Evolutionary conservation across 352 stramenopile genomes (phyloP), one percentile per base, ranked within the genome.

Genomic region (Globisporangium polare): DNA sequence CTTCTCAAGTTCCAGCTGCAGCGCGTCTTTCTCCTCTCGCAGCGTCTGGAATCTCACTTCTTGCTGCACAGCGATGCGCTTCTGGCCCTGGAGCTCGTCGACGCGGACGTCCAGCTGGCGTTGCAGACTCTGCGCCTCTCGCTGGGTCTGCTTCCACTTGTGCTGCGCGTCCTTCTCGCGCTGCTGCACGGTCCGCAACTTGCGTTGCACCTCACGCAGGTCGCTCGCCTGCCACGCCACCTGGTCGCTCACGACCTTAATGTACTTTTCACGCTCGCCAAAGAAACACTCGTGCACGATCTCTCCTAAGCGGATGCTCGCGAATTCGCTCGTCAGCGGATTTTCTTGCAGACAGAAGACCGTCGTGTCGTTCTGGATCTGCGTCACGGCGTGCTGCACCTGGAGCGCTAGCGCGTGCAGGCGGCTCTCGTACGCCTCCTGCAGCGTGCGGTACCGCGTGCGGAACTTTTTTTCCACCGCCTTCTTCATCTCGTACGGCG

Each of bases 231-330:
- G 80, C 80, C 77, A 90, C 45, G 81, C 83, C 37, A 87, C 72
- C 59, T 91, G 80, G 46, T 89, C 79, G 51, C 69, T 84, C 68
- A 91, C 73, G 10, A 77, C 68, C 45, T 86, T 78, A 58, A 93
- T 73, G 62, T 88, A 91, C n/a, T 83, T 72, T 60, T 93, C 82
- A 20, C 80, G 73, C 53, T 90, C 80, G 26, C 83, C 72, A 9
- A 77, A 71, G 63, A 93, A 90, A 26, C 73, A 83, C 60, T 91
- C 80, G 18, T 79, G 66, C 7, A 93, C 67, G 58, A 93, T 78
- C 63, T 93, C 84, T 35, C 68, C 72, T 13, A 93, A 63, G 3
- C 81, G 73, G 24, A 68, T 68, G 41, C 67, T 73, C 17, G 82
- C 78, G 54, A 84, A 93, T 62, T 93, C 84, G 56, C 64, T 66